Base-by-base conservation (phyloP, 768 basidiomycete species). In the Lentinus brumalis region DNA sequence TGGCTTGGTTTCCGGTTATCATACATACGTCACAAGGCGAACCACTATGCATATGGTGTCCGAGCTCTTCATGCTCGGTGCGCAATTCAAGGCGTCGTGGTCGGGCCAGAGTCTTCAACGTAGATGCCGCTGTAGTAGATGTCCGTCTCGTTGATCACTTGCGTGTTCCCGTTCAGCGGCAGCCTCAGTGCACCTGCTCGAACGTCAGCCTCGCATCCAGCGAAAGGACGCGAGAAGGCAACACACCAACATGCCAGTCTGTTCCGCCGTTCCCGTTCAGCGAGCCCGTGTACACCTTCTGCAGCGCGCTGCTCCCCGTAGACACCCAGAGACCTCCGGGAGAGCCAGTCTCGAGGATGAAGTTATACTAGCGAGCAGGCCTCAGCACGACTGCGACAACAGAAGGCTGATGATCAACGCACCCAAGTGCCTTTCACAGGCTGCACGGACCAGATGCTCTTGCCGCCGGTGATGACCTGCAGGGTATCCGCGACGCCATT, bases 311-410 rank as follows among this genome's bases (percentile, higher is more conserved):
- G 57, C 63, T 62, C 6, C 67, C 67, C 16, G 65, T 70, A 26
- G 67, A 68, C 26, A 68, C 65, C 69, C 69, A 70, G 53, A 67
- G 63, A 18, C 65, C 69, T 45, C 69, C 65, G 49, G 67, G 64
- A 10, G 69, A 68, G 44, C 66, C 52, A 7, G 50, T 55, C 50
- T 63, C 55, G 30, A 69, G 62, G 44, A 70, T 66, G 45, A 66
- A 67, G 64, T 65, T 65, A 38, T 69, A 69, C 62, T 67, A 15
- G 16, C 14, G 14, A 10, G 30, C 12, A 40, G 50, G 16, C 26
- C 14, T 11, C 38, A 46, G 58, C 39, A 8, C 31, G 35, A 21
- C 32, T 14, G 12, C 32, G 6, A 14, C 32, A 18, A 16, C 35
- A 4, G 38, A 2, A 30, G 18, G n/a, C 2, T 14, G 9, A 45